phyloP scores from a whole-genome alignment of 2,329 filamentous ascomycete species.

The Penicillium sp. region DNA sequence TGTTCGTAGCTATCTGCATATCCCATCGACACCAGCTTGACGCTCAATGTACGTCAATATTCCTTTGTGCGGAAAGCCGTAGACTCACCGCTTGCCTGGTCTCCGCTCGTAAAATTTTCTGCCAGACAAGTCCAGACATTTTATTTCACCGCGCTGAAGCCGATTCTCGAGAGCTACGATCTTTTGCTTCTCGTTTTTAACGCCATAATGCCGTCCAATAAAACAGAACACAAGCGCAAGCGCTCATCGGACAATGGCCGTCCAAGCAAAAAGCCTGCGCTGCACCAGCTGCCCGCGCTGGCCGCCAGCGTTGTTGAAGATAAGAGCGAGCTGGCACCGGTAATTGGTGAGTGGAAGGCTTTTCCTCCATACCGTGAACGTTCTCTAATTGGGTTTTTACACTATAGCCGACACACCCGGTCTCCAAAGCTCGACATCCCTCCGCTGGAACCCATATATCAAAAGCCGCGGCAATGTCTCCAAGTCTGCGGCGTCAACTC shows the following conservation, averaged over 20 bases:
- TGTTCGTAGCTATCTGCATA: not conserved
- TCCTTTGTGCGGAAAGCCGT: slow-evolving; percentile 16
- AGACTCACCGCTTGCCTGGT: slow-evolving; percentile 29
- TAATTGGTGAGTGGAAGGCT: slow-evolving; percentile 46
- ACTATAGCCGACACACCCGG: slow-evolving; percentile 38
- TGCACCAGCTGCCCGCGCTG: slow-evolving; percentile 41
- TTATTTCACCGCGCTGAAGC: slow-evolving; percentile 20
- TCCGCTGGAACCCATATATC: slow-evolving; percentile 45
- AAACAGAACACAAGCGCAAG: slow-evolving; percentile 54
- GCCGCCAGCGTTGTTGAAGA: slow-evolving; percentile 50
- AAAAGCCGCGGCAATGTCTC: slow-evolving; percentile 50
- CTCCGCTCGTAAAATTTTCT: slow-evolving; percentile 26
- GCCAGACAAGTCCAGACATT: slow-evolving; percentile 23
- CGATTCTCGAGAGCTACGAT: slow-evolving; percentile 10
- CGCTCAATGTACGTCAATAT: slow-evolving; percentile 9
- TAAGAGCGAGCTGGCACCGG: slow-evolving; percentile 49
- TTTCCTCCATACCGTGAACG: not conserved
- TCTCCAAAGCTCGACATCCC: slow-evolving; percentile 31
- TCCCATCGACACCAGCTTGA: not conserved
- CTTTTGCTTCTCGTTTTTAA: slow-evolving; percentile 1
- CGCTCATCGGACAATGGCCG: slow-evolving; percentile 46
- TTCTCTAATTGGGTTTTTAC: not conserved
- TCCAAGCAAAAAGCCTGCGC: slow-evolving; percentile 51
- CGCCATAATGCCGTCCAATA: slow-evolving; percentile 34
- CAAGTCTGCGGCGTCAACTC: slow-evolving; percentile 27